phyloP scores from a whole-genome alignment of 148 eudicot species.

The Rheum nobile region DNA sequence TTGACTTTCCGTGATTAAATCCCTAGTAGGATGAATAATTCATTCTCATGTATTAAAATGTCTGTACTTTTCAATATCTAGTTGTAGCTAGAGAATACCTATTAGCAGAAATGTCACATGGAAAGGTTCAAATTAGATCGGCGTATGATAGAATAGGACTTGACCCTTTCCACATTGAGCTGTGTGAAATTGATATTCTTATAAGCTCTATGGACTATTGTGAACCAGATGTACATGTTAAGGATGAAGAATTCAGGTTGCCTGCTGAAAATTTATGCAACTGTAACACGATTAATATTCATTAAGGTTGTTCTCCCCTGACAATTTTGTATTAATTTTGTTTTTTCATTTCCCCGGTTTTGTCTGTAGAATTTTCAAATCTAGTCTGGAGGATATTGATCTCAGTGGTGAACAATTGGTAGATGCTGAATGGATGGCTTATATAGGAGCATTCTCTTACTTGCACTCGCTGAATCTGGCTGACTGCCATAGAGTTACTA shows the following conservation, averaged over 20 bases:
- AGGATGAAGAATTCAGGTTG: neutral
- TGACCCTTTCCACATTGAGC: neutral
- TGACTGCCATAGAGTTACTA: constrained; percentile 57
- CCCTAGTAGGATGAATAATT: neutral
- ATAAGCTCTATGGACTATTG: neutral
- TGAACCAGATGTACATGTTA: neutral
- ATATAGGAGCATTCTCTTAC: constrained; percentile 61
- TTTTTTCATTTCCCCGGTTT: neutral
- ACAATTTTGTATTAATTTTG: neutral
- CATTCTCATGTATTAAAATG: neutral
- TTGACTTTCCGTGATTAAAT: neutral
- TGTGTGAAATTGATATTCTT: neutral
- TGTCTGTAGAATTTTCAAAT: constrained; percentile 51
- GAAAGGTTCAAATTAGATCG: neutral
- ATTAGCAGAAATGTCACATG: neutral
- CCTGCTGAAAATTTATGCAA: neutral
- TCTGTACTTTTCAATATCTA: neutral
- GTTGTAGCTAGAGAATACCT: neutral
- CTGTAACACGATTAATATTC: neutral
- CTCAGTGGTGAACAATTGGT: constrained; percentile 62
- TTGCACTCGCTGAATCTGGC: constrained; percentile 54
- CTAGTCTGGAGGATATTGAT: constrained; percentile 57
- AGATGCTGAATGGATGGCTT: constrained; percentile 93
- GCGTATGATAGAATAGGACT: neutral
- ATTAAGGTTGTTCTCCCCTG: neutral